Evolutionary conservation across 768 basidiomycete genomes (phyloP).

Genomic region (Suillus brevipes): DNA sequence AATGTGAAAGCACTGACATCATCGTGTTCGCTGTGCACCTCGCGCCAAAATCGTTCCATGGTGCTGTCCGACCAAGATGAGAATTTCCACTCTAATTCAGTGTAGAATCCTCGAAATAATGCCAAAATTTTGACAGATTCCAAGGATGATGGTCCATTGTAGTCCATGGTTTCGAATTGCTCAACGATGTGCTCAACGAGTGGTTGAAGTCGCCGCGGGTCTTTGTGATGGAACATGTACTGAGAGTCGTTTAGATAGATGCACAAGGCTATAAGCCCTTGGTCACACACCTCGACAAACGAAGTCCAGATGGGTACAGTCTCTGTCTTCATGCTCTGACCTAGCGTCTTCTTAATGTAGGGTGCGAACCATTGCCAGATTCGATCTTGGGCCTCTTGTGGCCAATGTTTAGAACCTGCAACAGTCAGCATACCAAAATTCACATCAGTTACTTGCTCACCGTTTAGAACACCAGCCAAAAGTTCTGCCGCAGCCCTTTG

Average conservation of each 20-base stretch:
- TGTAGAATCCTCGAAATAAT: constrained; percentile 68
- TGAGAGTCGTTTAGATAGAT: constrained; percentile 29
- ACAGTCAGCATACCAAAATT: constrained; percentile 8
- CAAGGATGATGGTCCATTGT: constrained; percentile 79
- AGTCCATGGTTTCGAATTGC: constrained; percentile 68
- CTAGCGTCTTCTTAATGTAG: constrained; percentile 62
- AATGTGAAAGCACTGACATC: constrained; percentile 47
- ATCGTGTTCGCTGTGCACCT: constrained; percentile 76
- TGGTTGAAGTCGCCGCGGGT: constrained; percentile 81
- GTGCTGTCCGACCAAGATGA: constrained; percentile 72
- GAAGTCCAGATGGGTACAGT: constrained; percentile 79
- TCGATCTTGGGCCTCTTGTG: constrained; percentile 58
- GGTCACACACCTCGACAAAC: constrained; percentile 60
- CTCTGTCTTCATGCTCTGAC: constrained; percentile 77
- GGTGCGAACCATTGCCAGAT: constrained; percentile 85
- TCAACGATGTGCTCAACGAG: constrained; percentile 72
- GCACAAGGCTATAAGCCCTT: not conserved
- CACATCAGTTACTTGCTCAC: constrained; percentile 30
- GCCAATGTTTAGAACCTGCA: constrained; percentile 86
- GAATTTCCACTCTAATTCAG: constrained; percentile 80
- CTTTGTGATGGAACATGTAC: constrained; percentile 77
- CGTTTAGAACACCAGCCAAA: constrained; percentile 69
- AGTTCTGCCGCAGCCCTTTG: constrained; percentile 87
- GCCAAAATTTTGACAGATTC: constrained; percentile 71
- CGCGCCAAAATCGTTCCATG: constrained; percentile 66